These are phyloP conservation scores for Taphrina deformans DNA, from an alignment of 1,139 yeast genomes.

Conservation along the genomic window DNA sequence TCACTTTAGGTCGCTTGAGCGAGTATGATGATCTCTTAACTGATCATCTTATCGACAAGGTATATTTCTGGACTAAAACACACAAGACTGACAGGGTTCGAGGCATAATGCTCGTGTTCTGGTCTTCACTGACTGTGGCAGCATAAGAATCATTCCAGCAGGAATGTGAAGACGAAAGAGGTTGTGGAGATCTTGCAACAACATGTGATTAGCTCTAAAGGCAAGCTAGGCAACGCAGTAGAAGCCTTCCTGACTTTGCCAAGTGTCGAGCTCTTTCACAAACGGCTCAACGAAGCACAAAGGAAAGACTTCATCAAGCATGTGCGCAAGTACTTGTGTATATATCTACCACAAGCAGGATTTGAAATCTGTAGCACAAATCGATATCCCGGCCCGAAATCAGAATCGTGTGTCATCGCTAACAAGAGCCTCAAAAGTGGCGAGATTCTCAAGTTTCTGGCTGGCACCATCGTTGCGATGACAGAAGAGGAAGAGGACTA, in stretches of 20 bases:
- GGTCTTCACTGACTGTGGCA: background rate
- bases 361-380: constrained; percentile 52
- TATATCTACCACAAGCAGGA: constrained; percentile 48
- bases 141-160: constrained; percentile 19
- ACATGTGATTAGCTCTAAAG: constrained; percentile 24
- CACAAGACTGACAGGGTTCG: constrained; percentile 37
- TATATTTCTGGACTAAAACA: constrained; percentile 40
- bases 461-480: constrained; percentile 49
- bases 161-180: constrained; percentile 22
- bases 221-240: constrained; percentile 40
- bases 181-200: constrained; percentile 16
- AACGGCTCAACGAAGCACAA: constrained; percentile 41
- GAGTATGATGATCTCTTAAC: constrained; percentile 41
- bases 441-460: constrained; percentile 47
- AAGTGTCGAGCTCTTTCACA: constrained; percentile 44
- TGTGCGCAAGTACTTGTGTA: constrained; percentile 46
- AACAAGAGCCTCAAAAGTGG: constrained; percentile 44
- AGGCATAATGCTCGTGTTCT: background rate
- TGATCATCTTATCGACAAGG: constrained; percentile 38
- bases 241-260: constrained; percentile 43
- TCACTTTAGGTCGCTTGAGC: constrained; percentile 7
- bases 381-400: constrained; percentile 45
- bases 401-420: constrained; percentile 51
- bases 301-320: constrained; percentile 48
- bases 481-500: constrained; percentile 39